A percentile compares a stretch with the other conserved stretches of the same genome.
Evolutionary conservation across 768 basidiomycete species (phyloP).

Genomic region (Lactifluus piperatus): DNA sequence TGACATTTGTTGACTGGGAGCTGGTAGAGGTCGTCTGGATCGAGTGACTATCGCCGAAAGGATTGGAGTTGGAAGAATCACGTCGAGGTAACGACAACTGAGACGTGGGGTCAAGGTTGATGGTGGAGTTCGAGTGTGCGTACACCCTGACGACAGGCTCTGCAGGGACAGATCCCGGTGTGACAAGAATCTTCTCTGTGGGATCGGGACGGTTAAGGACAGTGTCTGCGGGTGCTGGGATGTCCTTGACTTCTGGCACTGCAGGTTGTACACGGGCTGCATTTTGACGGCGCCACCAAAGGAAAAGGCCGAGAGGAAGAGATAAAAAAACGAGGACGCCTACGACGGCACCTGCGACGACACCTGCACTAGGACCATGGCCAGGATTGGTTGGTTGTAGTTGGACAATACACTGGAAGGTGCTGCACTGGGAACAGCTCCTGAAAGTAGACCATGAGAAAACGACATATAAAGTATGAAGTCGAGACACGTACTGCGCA

Average conservation of each 20-base stretch:
- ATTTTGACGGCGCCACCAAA: constrained; percentile 56
- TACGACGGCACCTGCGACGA: constrained; percentile 65
- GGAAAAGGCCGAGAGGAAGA: constrained; percentile 40
- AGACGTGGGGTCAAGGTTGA: constrained; percentile 49
- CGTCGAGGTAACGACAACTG: constrained; percentile 23
- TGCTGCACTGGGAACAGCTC: constrained; percentile 47
- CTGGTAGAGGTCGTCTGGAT: constrained; percentile 70
- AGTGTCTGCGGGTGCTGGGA: constrained; percentile 64
- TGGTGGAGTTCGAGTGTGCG: constrained; percentile 36
- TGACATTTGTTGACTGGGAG: constrained; percentile 76
- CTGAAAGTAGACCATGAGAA: constrained; percentile 29
- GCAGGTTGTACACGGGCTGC: constrained; percentile 32
- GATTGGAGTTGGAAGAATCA: constrained; percentile 42
- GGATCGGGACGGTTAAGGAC: constrained; percentile 82
- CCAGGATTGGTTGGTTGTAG: constrained; percentile 7
- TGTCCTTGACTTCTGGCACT: constrained; percentile 34
- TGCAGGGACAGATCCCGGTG: constrained; percentile 22
- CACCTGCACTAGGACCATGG: constrained; percentile 51
- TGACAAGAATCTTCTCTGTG: constrained; percentile 44
- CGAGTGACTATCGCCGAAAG: constrained; percentile 69
- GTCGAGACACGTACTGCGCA: constrained; percentile 39
- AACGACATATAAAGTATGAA: not conserved
- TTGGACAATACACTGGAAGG: constrained; percentile 42
- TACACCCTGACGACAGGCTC: constrained; percentile 41
- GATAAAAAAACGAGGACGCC: constrained; percentile 54